Conservation (phyloP, 805 yeast species). For the Ogataea ganodermae region DNA sequence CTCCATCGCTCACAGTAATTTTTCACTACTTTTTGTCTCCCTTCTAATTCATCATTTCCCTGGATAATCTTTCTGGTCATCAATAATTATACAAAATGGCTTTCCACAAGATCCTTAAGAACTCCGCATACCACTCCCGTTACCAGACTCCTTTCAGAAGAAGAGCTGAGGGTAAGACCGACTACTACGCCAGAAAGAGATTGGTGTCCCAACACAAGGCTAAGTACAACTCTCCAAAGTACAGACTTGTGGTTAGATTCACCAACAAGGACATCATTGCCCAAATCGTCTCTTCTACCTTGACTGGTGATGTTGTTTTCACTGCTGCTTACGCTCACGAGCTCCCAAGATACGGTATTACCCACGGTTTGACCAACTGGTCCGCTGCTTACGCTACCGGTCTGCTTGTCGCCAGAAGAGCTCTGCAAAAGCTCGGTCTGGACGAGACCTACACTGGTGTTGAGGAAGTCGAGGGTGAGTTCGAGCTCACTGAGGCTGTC, state of each 20-base stretch:
- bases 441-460: slow-evolving; percentile 99
- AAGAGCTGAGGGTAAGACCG: slow-evolving; percentile 99
- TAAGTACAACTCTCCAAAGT: slow-evolving; percentile 98
- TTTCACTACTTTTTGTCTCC: neutral
- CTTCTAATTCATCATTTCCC: neutral
- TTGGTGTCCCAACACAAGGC: slow-evolving; percentile 99
- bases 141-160: slow-evolving; percentile 99
- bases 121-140: slow-evolving; percentile 96
- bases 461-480: slow-evolving; percentile 99
- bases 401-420: slow-evolving; percentile 98
- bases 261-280: slow-evolving; percentile 99
- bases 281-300: slow-evolving; percentile 94
- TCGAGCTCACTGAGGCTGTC: slow-evolving; percentile 96
- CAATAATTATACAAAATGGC: slow-evolving; percentile 53
- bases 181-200: slow-evolving; percentile 99
- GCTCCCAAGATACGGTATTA: slow-evolving; percentile 96
- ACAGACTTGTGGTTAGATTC: slow-evolving; percentile 99
- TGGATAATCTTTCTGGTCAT: neutral
- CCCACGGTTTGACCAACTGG: slow-evolving; percentile 99
- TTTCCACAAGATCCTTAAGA: slow-evolving; percentile 71
- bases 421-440: slow-evolving; percentile 94
- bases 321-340: slow-evolving; percentile 99
- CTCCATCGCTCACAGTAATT: neutral
- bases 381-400: slow-evolving; percentile 99
- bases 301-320: slow-evolving; percentile 94